Conservation (phyloP, 2,329 filamentous ascomycete species). For the Pseudofabraea citricarpa region DNA sequence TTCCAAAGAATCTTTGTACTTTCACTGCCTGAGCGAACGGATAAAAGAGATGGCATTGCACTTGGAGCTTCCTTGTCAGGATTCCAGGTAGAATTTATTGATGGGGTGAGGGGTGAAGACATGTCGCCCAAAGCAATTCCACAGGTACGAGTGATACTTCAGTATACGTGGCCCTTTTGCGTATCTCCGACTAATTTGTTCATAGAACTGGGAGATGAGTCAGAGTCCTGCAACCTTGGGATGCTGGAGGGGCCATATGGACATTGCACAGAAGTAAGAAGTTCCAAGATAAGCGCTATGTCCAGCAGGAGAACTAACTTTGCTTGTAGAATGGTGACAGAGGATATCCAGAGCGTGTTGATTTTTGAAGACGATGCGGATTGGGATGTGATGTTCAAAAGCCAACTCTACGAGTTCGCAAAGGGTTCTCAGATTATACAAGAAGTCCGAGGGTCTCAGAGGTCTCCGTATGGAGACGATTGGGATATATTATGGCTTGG, state of each 20-base stretch:
- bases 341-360: constrained; percentile 19
- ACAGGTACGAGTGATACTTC: too few species aligned
- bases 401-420: constrained; percentile 23
- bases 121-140: constrained; percentile 37
- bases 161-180: too few species aligned
- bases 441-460: background rate
- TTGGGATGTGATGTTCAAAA: constrained; percentile 33
- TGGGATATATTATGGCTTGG: constrained; percentile 31
- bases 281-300: background rate
- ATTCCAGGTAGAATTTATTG: constrained; percentile 36
- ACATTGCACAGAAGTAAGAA: constrained; percentile 23
- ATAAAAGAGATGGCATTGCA: constrained; percentile 42
- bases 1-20: constrained; percentile 41
- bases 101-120: constrained; percentile 34
- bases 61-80: constrained; percentile 35
- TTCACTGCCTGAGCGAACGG: constrained; percentile 38
- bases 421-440: background rate
- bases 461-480: constrained; percentile 22
- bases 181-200: background rate
- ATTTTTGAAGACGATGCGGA: constrained; percentile 38
- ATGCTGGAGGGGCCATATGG: constrained; percentile 34
- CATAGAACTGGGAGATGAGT: background rate
- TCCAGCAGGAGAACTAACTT: background rate
- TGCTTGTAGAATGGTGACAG: background rate
- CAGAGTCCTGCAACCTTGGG: constrained; percentile 31